Percentiles rank a stretch among this genome's conserved stretches.
Evolutionary conservation across 2,329 filamentous ascomycete genomes (phyloP).

Genomic region (Sporothrix phasma): DNA sequence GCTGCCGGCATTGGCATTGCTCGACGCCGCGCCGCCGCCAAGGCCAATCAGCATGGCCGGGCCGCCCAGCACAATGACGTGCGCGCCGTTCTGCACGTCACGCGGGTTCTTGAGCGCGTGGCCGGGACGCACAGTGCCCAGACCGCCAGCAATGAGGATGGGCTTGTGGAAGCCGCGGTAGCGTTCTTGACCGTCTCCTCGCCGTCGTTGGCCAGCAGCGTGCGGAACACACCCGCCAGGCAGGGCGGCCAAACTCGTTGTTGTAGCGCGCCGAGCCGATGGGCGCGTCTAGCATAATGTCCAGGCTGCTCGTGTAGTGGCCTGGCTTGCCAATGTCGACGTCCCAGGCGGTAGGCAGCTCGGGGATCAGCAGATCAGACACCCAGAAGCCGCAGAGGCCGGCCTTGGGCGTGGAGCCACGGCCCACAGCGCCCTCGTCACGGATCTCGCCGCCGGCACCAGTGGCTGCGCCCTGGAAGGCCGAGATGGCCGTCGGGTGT

Average conservation of each 20-base stretch:
- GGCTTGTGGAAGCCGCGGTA: conserved; percentile 94
- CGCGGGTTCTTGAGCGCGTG: conserved; percentile 78
- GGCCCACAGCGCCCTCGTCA: conserved; percentile 87
- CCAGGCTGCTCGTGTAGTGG: conserved; percentile 86
- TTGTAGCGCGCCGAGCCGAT: conserved; percentile 94
- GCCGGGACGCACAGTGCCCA: conserved; percentile 83
- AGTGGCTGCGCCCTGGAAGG: conserved; percentile 85
- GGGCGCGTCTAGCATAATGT: conserved; percentile 96
- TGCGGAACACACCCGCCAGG: conserved; percentile 83
- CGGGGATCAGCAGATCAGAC: conserved; percentile 85
- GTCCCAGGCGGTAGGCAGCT: conserved; percentile 77
- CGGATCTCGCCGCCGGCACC: conserved; percentile 92
- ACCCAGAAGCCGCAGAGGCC: conserved; percentile 90
- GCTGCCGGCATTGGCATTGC: conserved; percentile 72
- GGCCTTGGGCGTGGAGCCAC: conserved; percentile 86
- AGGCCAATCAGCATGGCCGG: conserved; percentile 97
- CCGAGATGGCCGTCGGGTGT: conserved; percentile 92
- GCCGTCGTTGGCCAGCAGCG: conserved; percentile 61
- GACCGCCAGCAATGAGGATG: conserved; percentile 94
- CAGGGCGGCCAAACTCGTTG: conserved; percentile 95
- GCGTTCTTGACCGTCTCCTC: conserved; percentile 41
- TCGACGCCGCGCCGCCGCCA: conserved; percentile 89
- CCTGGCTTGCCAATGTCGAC: conserved; percentile 77
- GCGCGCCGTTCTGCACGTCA: conserved; percentile 75
- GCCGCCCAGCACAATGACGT: conserved; percentile 85